A percentile compares a stretch with the other conserved stretches of the same genome.
Evolutionary conservation across 139 green algal species (phyloP).

Genomic region (Coelastrella sp.): DNA sequence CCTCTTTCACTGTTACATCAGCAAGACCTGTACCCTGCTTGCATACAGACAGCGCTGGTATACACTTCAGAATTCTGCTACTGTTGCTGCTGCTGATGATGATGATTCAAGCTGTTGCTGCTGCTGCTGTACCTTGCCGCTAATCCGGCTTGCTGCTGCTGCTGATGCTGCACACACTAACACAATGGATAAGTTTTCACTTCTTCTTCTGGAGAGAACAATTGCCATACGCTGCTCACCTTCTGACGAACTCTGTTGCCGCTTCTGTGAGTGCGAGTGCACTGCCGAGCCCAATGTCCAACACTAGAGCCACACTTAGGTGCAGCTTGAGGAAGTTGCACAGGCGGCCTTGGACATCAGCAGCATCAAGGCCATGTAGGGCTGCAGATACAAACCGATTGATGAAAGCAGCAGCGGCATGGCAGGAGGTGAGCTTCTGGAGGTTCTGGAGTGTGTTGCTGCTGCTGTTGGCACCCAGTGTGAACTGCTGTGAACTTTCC

Average conservation of each 20-base stretch:
- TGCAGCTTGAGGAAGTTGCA: slow-evolving; percentile 1
- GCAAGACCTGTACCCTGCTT: background rate
- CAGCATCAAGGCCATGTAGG: slow-evolving; percentile 28
- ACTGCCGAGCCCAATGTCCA: slow-evolving; percentile 74
- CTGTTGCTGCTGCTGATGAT: background rate
- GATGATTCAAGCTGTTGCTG: no score
- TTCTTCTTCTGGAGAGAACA: background rate
- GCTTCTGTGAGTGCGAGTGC: slow-evolving; percentile 89
- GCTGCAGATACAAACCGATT: background rate
- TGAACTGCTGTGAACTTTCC: no score
- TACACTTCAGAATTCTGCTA: no score
- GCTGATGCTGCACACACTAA: background rate
- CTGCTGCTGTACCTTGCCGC: background rate
- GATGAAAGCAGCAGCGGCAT: background rate
- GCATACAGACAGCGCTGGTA: no score
- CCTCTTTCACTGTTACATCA: slow-evolving; percentile 24
- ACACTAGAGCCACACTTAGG: slow-evolving; percentile 69
- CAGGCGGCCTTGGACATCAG: slow-evolving; percentile 28
- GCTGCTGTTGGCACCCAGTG: no score
- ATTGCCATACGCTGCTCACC: slow-evolving; percentile 38
- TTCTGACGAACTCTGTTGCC: slow-evolving; percentile 84
- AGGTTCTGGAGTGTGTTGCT: no score
- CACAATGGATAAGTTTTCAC: background rate
- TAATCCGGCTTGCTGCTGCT: background rate
- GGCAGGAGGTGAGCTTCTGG: no score